Base-by-base conservation (phyloP, 2,329 filamentous ascomycete genomes). In the Colletotrichum coccodes region DNA sequence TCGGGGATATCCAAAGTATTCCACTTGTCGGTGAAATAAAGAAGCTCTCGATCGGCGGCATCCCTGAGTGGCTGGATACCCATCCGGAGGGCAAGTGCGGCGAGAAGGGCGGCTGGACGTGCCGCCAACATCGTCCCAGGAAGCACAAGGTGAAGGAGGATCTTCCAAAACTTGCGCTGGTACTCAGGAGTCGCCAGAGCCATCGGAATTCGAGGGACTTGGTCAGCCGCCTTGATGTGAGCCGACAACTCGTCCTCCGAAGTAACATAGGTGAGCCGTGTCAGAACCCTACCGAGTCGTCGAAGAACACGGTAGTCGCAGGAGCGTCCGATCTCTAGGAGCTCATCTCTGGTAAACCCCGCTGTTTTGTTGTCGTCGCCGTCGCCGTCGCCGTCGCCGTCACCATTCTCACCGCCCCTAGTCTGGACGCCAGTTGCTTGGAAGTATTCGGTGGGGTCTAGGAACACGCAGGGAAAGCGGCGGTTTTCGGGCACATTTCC, bases 251-350 rank as follows among this genome's bases (percentile, higher is more conserved):
- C 80, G 1, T 77, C 75, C 34, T 76, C 73, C 3, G 78, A 79
- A 30, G 77, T 73, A 7, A 83, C 81, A 69, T 83, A 86, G 2
- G 81, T 83, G 5, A 87, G 72, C 5, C 79, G 80, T 0, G 84
- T 85, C 12, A 87, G 76, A 6, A 86, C 79, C 34, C 78, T 80
- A 8, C 85, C 83, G 1, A 87, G 76, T 0, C 85, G 81, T 14
- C 80, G 80, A 2, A 87, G 79, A 56, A 87, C 83, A 3, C 76
- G 77, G 57, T 81, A 77, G 58, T 87, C 81, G 72, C 85, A 87
- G 0, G 84, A 87, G 14, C 85, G 78, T 8, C 83, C 83, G 66
- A 87, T 86, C 63, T 87, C 85, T 1, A 87, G 76, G 12, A 87
- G 78, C 57, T 87, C 84, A 0, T 77, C 78, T 12, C 84, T 79